A percentile compares a stretch with the other conserved stretches of the same genome.
These are phyloP conservation scores for Jaapia argillacea DNA, from an alignment of 768 basidiomycete species.

Conservation along the genomic window DNA sequence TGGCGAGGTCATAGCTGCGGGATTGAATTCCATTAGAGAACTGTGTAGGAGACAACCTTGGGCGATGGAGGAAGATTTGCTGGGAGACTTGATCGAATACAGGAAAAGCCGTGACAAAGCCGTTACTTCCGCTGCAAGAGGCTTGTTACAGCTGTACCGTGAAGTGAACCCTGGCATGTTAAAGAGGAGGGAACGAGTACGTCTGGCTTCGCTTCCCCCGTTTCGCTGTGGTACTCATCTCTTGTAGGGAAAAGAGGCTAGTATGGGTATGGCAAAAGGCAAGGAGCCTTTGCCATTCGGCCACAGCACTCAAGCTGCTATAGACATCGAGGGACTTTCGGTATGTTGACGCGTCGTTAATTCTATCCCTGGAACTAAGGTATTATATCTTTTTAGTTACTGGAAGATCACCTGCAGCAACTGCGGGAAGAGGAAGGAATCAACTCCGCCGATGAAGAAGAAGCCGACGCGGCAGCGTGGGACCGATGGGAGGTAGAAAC, in stretches of 20 bases:
- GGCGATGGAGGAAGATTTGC: conserved; percentile 92
- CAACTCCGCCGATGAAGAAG: conserved; percentile 37
- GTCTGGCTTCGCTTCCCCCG: conserved; percentile 13
- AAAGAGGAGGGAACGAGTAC: conserved; percentile 76
- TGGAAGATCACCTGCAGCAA: conserved; percentile 78
- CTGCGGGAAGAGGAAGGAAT: conserved; percentile 51
- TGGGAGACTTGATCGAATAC: conserved; percentile 91
- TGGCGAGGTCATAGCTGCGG: conserved; percentile 90
- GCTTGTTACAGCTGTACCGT: conserved; percentile 83
- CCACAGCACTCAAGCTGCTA: conserved; percentile 59
- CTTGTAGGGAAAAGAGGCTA: conserved; percentile 79
- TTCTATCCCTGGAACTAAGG: too few species aligned
- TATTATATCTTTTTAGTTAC: too few species aligned
- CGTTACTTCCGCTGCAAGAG: conserved; percentile 81
- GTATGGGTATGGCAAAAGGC: conserved; percentile 60
- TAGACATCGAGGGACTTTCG: conserved; percentile 84
- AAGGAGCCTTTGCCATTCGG: conserved; percentile 73
- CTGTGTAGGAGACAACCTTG: conserved; percentile 92
- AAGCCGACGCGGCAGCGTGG: conserved; percentile 68
- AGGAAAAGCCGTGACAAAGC: conserved; percentile 92
- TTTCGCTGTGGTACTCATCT: conserved; percentile 6
- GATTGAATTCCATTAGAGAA: conserved; percentile 92
- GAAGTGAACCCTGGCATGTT: conserved; percentile 93
- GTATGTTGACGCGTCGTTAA: conserved; percentile 47
- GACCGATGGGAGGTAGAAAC: conserved; percentile 85